These are phyloP conservation scores for Chloranthus sessilifolius DNA, from an alignment of 164 flowering plant genomes.

Conservation along the genomic window DNA sequence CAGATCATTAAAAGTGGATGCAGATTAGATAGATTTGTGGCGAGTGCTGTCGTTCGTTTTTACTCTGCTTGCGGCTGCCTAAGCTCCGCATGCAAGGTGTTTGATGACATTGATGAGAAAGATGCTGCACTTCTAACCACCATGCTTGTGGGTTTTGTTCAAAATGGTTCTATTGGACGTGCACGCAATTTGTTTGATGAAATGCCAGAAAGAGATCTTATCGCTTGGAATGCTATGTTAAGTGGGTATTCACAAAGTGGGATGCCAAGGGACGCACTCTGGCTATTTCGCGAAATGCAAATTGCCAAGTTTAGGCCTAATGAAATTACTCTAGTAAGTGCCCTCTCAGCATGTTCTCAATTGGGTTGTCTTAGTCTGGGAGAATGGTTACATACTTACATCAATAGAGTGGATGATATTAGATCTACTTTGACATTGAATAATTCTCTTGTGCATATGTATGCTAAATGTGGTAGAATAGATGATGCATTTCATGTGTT, in stretches of 20 bases:
- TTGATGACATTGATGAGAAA: constrained; percentile 12
- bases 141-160: constrained; percentile 9
- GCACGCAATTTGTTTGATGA: constrained; percentile 9
- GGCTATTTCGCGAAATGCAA: constrained; percentile 11
- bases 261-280: constrained; percentile 9
- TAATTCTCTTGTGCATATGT: constrained; percentile 17
- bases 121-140: constrained; percentile 7
- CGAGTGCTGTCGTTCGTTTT: constrained; percentile 7
- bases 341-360: constrained; percentile 14
- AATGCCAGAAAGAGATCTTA: constrained; percentile 9
- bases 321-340: constrained; percentile 9
- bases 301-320: constrained; percentile 8
- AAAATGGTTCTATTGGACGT: constrained; percentile 1
- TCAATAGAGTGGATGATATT: constrained; percentile 3
- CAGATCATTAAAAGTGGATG: constrained; percentile 7
- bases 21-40: constrained; percentile 5
- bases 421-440: constrained; percentile 5
- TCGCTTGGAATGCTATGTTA: constrained; percentile 20
- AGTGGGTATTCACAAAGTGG: constrained; percentile 10
- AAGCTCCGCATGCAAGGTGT: constrained; percentile 1
- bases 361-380: constrained; percentile 14
- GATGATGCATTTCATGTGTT: constrained; percentile 9
- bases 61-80: constrained; percentile 7
- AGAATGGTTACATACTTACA: constrained; percentile 13
- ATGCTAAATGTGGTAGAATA: constrained; percentile 15